Base-by-base conservation (phyloP, 768 basidiomycete genomes). In the Leccinum aurantiacum region DNA sequence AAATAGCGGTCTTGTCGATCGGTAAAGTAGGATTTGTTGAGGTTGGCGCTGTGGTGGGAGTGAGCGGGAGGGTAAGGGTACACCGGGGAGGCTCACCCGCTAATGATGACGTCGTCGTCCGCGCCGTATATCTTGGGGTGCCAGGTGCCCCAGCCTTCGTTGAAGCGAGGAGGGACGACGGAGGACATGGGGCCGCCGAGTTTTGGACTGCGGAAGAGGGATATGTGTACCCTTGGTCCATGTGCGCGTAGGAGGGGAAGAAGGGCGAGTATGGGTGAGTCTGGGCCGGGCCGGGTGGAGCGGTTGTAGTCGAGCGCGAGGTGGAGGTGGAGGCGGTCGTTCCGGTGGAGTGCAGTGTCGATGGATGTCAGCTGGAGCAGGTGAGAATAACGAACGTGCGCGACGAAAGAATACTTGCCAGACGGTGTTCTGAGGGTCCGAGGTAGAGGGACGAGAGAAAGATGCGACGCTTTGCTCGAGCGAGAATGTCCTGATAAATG, bases 121-220 rank as follows among this genome's bases (percentile, higher is more conserved):
- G 84, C 88, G 19, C 93, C 94, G 69, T 99, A 99, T 58, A 95
- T 83, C 75, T 99, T 99, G 4, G 93, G 89, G 71, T 98, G 97
- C 95, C 95, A 98, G 2, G 95, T 93, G 0, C 95, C 96, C 91
- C 95, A 98, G 2, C 95, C 97, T 76, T 99, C 97, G 67, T 99
- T 96, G 75, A 93, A 97, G 56, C 97, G 81, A 24, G 91, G 88
- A 7, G 97, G 97, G 7, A 98, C 87, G 29, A 96, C 61, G 57
- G 80, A 82, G 31, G 90, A 84, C 72, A 91, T 79, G 27, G 91
- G 59, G 1, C 91, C 90, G 17, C 85, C 81, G 29, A 98, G 80
- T 54, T 86, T 90, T 0, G 97, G 96, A 67, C 92, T 94, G 51
- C 92, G 85, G 66, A 94, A 99, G 63, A 98, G 80, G 38, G 86